Evolutionary conservation across 176 grass and related monocot species (phyloP).

Genomic region (Phoenix dactylifera): DNA sequence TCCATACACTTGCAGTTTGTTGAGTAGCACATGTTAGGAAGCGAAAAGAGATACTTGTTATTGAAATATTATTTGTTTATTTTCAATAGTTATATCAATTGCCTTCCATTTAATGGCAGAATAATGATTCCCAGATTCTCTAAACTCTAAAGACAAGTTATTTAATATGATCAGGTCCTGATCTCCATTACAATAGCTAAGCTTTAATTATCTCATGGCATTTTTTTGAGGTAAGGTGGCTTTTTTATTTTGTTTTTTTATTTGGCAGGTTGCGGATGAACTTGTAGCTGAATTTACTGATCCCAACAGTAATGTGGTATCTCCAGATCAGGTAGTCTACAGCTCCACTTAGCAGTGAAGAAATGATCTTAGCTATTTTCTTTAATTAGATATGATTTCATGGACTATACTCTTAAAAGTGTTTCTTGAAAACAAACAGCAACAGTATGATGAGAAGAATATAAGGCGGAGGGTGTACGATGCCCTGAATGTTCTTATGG

Average conservation of each 20-base stretch:
- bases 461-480: slow-evolving; percentile 96
- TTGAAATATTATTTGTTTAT: no score
- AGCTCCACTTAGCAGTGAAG: slow-evolving; percentile 25
- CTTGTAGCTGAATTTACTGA: slow-evolving; percentile 90
- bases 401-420: neutral
- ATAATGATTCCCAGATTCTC: no score
- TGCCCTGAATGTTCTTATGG: slow-evolving; percentile 95
- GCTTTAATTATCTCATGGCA: slow-evolving; percentile 9
- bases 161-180: no score
- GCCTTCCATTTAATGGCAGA: no score
- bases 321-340: slow-evolving; percentile 67
- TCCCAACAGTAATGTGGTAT: slow-evolving; percentile 49
- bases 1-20: no score
- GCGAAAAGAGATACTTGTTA: no score
- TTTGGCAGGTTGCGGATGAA: slow-evolving; percentile 88
- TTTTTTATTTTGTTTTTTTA: slow-evolving; percentile 11
- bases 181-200: no score
- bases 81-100: no score
- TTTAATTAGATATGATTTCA: slow-evolving; percentile 20
- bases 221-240: neutral
- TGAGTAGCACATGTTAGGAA: no score
- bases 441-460: slow-evolving; percentile 99
- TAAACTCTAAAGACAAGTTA: no score
- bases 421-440: slow-evolving; percentile 43
- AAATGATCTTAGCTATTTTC: slow-evolving; percentile 10